These are phyloP conservation scores for Aspergillus sp. DNA, from an alignment of 2,329 filamentous ascomycete species.

Conservation along the genomic window DNA sequence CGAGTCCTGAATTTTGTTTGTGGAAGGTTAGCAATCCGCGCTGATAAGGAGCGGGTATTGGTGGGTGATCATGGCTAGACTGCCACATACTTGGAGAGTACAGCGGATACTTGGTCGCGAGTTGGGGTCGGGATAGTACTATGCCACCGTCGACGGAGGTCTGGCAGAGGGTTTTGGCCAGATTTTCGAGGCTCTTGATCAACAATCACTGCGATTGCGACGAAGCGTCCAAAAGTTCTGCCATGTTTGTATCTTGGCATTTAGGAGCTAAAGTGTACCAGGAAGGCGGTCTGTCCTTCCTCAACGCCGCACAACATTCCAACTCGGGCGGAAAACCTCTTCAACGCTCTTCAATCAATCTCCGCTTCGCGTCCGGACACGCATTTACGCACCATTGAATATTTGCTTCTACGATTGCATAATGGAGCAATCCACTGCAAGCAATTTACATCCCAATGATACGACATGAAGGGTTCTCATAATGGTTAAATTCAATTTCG, in stretches of 20 bases:
- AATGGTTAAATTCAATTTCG: not conserved
- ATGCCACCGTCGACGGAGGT: not conserved
- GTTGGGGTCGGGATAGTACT: not conserved
- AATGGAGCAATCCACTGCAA: not conserved
- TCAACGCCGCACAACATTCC: conserved; percentile 10
- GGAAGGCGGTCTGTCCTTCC: conserved; percentile 21
- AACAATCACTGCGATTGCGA: conserved; percentile 11
- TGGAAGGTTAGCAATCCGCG: not conserved
- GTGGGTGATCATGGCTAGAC: not conserved
- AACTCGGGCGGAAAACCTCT: not conserved
- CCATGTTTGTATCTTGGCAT: conserved; percentile 20
- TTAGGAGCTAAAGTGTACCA: conserved; percentile 8
- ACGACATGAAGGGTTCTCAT: not conserved
- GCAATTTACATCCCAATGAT: not conserved
- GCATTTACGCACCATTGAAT: not conserved
- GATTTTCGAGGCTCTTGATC: not conserved
- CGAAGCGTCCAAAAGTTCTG: conserved; percentile 21
- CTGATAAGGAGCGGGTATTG: conserved; percentile 2
- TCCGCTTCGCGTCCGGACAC: not conserved
- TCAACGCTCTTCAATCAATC: not conserved
- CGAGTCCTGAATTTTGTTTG: not conserved
- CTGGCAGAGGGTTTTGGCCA: not conserved
- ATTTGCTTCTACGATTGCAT: not conserved
- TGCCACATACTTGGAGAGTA: not conserved
- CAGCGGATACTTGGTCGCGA: not conserved